Evolutionary conservation across 2,329 filamentous ascomycete species (phyloP).

Genomic region (Nannizziopsis arthrosporioides): DNA sequence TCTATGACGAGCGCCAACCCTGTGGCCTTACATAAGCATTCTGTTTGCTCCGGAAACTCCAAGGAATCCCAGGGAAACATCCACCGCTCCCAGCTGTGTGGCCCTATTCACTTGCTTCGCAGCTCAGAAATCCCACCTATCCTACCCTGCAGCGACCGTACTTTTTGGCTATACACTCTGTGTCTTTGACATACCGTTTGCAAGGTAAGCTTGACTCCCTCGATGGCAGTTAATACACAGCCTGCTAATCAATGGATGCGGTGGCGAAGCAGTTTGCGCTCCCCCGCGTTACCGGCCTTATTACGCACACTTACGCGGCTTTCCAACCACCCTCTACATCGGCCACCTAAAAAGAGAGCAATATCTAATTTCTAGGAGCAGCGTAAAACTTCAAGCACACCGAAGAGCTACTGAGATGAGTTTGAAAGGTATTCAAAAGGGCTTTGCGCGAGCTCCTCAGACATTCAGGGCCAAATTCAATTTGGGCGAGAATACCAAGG

Average conservation of each 20-base stretch:
- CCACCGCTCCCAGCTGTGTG: background rate
- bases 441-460: constrained; percentile 80
- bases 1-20: constrained; percentile 2
- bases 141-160: background rate
- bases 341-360: too few species aligned
- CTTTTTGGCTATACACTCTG: background rate
- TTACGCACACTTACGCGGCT: background rate
- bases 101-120: background rate
- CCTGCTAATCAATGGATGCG: background rate
- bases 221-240: background rate
- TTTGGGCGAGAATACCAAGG: constrained; percentile 88
- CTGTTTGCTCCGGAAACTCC: background rate
- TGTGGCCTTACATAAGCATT: background rate
- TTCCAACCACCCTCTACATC: background rate
- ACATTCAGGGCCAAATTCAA: constrained; percentile 86
- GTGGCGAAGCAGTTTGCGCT: background rate
- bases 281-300: background rate
- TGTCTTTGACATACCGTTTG: background rate
- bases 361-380: too few species aligned
- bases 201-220: background rate
- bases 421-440: constrained; percentile 92
- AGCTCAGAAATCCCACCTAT: background rate
- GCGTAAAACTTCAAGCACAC: too few species aligned
- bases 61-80: background rate
- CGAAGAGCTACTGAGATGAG: constrained; percentile 51